Percentiles rank a stretch among this genome's conserved stretches.
These are phyloP conservation scores for Fraxinus baroniana DNA, from an alignment of 305 asterid species.

Conservation along the genomic window DNA sequence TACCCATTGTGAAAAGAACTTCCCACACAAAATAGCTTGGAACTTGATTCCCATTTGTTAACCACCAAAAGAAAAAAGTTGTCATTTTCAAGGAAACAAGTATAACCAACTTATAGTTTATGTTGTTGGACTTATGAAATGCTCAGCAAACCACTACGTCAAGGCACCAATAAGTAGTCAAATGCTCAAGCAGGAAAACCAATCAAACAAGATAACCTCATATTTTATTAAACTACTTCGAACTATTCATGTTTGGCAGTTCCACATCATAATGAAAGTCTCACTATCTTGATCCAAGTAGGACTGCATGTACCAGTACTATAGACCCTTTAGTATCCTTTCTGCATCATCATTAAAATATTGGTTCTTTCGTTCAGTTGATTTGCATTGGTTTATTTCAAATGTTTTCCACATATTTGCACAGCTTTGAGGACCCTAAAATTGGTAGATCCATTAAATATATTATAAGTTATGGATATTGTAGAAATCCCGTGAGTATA, in stretches of 20 bases:
- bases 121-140: not conserved
- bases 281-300: not conserved
- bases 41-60: conserved; percentile 57
- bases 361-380: not conserved
- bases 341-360: not conserved
- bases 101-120: not conserved
- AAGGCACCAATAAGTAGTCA: not conserved
- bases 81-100: conserved; percentile 3
- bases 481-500: too few relatives aligned
- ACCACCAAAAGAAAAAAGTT: conserved; percentile 2
- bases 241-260: not conserved
- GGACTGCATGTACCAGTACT: not conserved
- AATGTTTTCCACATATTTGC: not conserved
- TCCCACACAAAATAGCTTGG: conserved; percentile 84
- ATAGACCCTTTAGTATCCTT: not conserved
- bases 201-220: not conserved
- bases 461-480: not conserved
- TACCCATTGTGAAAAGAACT: conserved; percentile 79
- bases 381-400: not conserved
- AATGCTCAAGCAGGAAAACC: not conserved
- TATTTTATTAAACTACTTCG: not conserved
- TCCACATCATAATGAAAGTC: not conserved
- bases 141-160: not conserved
- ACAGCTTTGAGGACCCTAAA: not conserved
- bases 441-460: not conserved